Evolutionary conservation across 1,284 basidiomycete species (phyloP).

Genomic region (Uromyces viciae-fabae): DNA sequence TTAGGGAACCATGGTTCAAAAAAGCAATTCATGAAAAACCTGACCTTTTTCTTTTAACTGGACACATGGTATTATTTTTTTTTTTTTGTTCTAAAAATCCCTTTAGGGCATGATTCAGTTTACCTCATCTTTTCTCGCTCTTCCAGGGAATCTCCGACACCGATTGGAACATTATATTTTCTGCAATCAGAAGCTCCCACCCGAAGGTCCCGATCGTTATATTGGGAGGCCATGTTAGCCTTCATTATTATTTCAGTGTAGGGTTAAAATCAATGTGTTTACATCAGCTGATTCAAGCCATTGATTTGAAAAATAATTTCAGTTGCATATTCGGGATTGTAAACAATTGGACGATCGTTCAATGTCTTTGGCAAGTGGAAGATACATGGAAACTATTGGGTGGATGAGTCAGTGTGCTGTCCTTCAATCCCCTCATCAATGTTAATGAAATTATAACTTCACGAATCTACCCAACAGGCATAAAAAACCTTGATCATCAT

Average conservation of each 20-base stretch:
- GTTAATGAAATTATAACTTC: neutral
- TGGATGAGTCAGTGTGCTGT: conserved; percentile 50
- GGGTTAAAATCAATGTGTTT: neutral
- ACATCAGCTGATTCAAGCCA: neutral
- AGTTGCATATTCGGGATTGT: conserved; percentile 75
- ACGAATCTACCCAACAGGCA: conserved; percentile 40
- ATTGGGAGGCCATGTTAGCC: conserved; percentile 63
- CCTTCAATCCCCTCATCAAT: neutral
- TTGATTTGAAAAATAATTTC: neutral
- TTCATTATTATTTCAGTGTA: neutral
- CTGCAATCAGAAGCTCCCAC: conserved; percentile 70
- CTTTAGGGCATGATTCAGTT: conserved; percentile 56
- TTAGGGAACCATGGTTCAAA: conserved; percentile 61
- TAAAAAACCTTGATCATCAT: conserved; percentile 45
- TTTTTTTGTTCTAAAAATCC: neutral
- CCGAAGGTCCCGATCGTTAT: conserved; percentile 71
- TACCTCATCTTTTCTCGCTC: neutral
- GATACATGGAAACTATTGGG: conserved; percentile 83
- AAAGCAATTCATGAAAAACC: conserved; percentile 74
- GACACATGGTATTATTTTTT: conserved; percentile 57
- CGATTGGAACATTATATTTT: conserved; percentile 68
- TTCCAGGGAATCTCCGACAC: conserved; percentile 51
- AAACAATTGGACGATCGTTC: conserved; percentile 64
- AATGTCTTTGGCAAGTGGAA: conserved; percentile 72
- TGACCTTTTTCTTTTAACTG: conserved; percentile 71